A percentile compares a stretch with the other conserved stretches of the same genome.
phyloP scores from a whole-genome alignment of 805 yeast species.

The Jamesozyma spencerorum region DNA sequence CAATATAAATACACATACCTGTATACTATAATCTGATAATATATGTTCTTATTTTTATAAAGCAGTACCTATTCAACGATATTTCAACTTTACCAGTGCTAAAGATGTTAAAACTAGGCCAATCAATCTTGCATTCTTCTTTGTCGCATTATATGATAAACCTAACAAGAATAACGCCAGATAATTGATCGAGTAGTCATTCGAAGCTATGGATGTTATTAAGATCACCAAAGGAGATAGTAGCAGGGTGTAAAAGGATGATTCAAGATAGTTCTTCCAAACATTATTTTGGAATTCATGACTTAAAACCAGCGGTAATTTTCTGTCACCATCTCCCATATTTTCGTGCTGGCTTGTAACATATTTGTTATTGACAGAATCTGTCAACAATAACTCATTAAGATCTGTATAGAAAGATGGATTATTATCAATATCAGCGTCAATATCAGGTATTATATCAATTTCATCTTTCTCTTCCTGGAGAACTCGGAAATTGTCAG shows the following conservation, averaged over 20 bases:
- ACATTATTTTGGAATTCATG: background rate
- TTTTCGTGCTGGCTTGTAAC: no score
- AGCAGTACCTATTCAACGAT: no score
- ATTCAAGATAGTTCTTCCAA: background rate
- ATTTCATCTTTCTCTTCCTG: background rate
- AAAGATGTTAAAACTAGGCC: background rate
- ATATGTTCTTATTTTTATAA: no score
- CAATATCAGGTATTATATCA: background rate
- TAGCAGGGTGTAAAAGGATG: background rate
- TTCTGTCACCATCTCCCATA: no score
- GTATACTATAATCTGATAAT: no score
- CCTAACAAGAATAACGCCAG: constrained; percentile 10
- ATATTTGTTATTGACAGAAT: no score
- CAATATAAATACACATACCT: no score
- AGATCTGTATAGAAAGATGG: no score
- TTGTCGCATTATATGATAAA: constrained; percentile 4
- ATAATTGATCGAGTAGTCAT: constrained; percentile 3
- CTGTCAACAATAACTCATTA: no score
- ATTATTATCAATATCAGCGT: no score
- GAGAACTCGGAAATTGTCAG: background rate
- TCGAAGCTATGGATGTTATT: background rate
- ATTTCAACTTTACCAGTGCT: no score
- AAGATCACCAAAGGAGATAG: background rate
- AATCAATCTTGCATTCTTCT: constrained; percentile 1
- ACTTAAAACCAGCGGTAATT: no score